Evolutionary conservation across 2,329 filamentous ascomycete genomes (phyloP), one percentile per base, ranked within the genome.

Genomic region (Ceratocystis albifundus): DNA sequence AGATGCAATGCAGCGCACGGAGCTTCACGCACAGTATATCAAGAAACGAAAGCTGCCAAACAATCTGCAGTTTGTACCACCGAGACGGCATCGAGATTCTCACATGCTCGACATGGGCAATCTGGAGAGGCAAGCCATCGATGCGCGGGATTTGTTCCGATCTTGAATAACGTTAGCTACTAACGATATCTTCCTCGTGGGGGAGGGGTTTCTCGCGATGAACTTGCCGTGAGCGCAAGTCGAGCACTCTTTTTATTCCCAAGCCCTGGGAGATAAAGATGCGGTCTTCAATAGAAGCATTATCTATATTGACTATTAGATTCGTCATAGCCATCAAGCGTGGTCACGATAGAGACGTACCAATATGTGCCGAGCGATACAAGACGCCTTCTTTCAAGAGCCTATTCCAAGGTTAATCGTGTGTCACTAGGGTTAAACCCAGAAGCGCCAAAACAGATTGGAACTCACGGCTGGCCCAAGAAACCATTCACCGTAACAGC

Each of bases 211-310:
- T 4, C 7, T n/a, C 41, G 8, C 6, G 4, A 50, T 5, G 17
- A 30, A 65, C 74, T 68, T 80, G 89, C 84, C 87, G 84, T 69
- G 90, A 89, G 66, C 91, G 83, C 10, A 96, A 78, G 76, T 96
- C 91, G 68, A 96, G 82, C 50, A 96, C 82, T 1, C 85, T 89
- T 70, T 80, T 83, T 69, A 96, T 82, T 25, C 82, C 80, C 70
- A 87, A 80, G 41, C 84, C 80, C 6, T 84, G 75, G 8, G 77
- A 75, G 10, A 96, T 79, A 41, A 78, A 76, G 44, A 78, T 73
- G 66, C 83, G 82, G 75, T 96, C 91, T 45, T 78, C 73, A 22
- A 79, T 72, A 0, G 88, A 87, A 45, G 89, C 88, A 74, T 90
- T 85, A 72, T 96, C 90, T 80, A 67, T n/a, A 12, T 46, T 22